Base-by-base conservation (phyloP, 2,329 filamentous ascomycete species). In the Orbilia quercus region DNA sequence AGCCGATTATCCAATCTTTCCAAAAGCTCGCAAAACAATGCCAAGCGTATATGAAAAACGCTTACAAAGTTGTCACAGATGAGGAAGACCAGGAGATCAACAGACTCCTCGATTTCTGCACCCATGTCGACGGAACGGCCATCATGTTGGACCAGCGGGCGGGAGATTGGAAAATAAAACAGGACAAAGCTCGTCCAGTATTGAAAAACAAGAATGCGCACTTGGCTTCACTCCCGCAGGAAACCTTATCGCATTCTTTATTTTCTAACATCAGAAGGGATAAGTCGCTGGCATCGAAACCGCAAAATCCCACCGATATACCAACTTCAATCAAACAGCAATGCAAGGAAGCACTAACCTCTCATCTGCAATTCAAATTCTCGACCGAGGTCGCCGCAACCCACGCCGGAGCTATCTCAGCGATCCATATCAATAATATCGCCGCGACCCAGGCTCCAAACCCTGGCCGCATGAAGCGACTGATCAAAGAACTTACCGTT, bases 401-500 rank as follows among this genome's bases (percentile, higher is more conserved):
- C 23, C 75, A 76, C 31, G 59, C 40, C 16, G 53, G 70, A 22
- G 53, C 50, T 31, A 66, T 54, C 16, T 51, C 60, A 6, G 20
- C 50, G 9, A 31, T 22, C 3, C 50, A 53, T 23, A 57, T 42
- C 34, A 62, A 44, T 47, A 64, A 18, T 18, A 4, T 16, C 7
- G n/a, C 18, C 11, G 50, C 44, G 11, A 54, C 38, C 20, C 50
- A 23, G 14, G 59, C 74, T 2, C 64, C 65, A 28, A 54, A 65
- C 36, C 60, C 60, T 4, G 75, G 75, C 7, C 60, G 74, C 40
- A 75, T 76, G 55, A 73, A 72, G 18, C 75, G 70, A 18, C 76
- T 86, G 4, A 80, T 84, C 22, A 81, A 78, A 3, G 84, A 86
- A 63, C 76, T 85, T 7, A 80, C 82, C 0, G 81, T 79, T 0